phyloP scores from a whole-genome alignment of 2,329 filamentous ascomycete species.

The Plectosphaerella sp. region DNA sequence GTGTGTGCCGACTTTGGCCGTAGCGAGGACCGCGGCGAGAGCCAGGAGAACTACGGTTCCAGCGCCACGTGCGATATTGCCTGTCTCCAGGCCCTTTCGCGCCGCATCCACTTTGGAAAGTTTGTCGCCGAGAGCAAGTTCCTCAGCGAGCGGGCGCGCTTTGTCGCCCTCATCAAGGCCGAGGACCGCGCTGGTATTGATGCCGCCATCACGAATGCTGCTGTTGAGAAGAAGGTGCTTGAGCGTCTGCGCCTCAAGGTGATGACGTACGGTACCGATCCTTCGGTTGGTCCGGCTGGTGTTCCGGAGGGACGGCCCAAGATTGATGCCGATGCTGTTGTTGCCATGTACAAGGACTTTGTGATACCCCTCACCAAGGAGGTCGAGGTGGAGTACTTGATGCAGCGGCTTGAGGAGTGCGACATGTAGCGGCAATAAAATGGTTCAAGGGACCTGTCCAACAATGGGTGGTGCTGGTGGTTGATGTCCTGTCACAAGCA shows the following conservation, averaged over 20 bases:
- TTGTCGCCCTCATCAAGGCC: constrained; percentile 76
- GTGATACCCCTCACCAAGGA: constrained; percentile 98
- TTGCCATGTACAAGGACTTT: constrained; percentile 84
- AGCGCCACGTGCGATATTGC: constrained; percentile 87
- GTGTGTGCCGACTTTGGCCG: constrained; percentile 77
- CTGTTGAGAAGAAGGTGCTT: constrained; percentile 85
- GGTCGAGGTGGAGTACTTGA: constrained; percentile 96
- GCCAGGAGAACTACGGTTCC: constrained; percentile 92
- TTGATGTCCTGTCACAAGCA: too few relatives aligned
- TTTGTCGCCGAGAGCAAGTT: constrained; percentile 98
- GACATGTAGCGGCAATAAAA: constrained; percentile 5
- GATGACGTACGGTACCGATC: constrained; percentile 89
- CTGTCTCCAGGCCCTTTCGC: constrained; percentile 82
- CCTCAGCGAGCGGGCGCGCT: constrained; percentile 72
- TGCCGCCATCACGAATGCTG: constrained; percentile 82
- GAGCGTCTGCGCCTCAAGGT: constrained; percentile 85
- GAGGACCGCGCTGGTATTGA: constrained; percentile 78
- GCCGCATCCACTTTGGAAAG: constrained; percentile 95
- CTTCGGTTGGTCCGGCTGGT: constrained; percentile 52
- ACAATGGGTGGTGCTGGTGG: too few relatives aligned
- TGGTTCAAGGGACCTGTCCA: too few relatives aligned
- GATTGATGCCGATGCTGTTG: constrained; percentile 89
- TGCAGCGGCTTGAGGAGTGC: constrained; percentile 70
- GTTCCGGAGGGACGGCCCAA: constrained; percentile 57
- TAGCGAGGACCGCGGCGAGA: constrained; percentile 70